Conservation (phyloP, 73 alveolate genomes). For the Paramecium biaurelia region DNA sequence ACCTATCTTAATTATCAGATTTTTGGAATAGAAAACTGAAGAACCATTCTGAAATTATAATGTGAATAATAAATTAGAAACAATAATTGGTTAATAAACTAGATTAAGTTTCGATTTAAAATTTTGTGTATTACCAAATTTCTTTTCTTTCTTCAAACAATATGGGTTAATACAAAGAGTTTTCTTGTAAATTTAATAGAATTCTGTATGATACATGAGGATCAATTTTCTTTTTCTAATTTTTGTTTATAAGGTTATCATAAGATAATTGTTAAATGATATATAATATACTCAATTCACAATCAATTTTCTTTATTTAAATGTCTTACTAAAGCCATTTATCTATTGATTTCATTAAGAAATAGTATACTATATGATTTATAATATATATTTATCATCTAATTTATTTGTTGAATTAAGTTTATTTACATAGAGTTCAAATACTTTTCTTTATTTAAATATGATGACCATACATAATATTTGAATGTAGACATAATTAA, state of each 20-base stretch:
- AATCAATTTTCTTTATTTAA: too few relatives aligned
- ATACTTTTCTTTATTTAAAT: background rate
- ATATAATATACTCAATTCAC: too few relatives aligned
- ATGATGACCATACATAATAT: background rate
- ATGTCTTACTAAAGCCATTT: too few relatives aligned
- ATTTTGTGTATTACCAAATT: background rate
- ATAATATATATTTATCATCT: too few relatives aligned
- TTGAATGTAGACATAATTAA: background rate
- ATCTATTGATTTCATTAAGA: too few relatives aligned
- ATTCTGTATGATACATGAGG: background rate
- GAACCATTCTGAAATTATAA: background rate
- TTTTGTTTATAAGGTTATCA: background rate
- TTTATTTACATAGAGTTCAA: too few relatives aligned
- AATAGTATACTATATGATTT: too few relatives aligned
- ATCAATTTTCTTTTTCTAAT: background rate
- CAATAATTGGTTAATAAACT: background rate
- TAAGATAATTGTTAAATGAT: background rate
- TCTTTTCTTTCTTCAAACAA: background rate
- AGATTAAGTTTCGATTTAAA: background rate
- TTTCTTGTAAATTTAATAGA: background rate
- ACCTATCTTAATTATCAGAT: background rate
- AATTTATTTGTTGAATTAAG: too few relatives aligned
- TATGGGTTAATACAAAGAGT: background rate
- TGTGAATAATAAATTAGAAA: background rate
- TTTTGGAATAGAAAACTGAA: background rate